Evolutionary conservation across 2,329 filamentous ascomycete genomes (phyloP).

Genomic region (Ascochyta rabiei): DNA sequence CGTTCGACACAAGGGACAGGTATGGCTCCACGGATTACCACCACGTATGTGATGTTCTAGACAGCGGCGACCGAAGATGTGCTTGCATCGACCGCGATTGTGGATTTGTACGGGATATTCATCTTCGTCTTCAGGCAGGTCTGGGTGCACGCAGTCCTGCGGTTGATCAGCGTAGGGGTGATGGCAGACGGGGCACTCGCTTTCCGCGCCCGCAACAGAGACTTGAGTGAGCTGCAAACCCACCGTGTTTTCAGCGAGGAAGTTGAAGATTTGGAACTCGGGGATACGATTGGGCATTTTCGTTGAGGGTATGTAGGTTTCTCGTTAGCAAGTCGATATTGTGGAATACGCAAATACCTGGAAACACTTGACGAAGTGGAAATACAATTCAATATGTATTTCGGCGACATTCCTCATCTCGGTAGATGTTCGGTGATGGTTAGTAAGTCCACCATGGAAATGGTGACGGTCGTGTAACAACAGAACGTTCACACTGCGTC

Average conservation of each 20-base stretch:
- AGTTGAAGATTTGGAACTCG: slow-evolving; percentile 24
- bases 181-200: slow-evolving; percentile 26
- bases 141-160: slow-evolving; percentile 25
- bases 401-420: too few species aligned
- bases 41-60: slow-evolving; percentile 26
- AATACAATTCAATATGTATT: not conserved
- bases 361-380: not conserved
- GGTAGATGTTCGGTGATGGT: too few species aligned
- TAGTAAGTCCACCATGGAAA: too few species aligned
- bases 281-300: slow-evolving; percentile 21
- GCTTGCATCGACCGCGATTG: slow-evolving; percentile 17
- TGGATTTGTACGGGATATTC: slow-evolving; percentile 28
- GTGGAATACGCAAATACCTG: not conserved
- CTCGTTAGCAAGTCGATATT: not conserved
- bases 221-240: slow-evolving; percentile 3
- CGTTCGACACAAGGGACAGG: slow-evolving; percentile 28
- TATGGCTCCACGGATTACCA: slow-evolving; percentile 29
- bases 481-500: too few species aligned
- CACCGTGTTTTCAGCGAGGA: slow-evolving; percentile 25
- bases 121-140: slow-evolving; percentile 15
- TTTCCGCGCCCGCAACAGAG: not conserved
- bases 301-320: not conserved
- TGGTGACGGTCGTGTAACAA: too few species aligned
- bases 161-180: slow-evolving; percentile 19
- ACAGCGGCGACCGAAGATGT: slow-evolving; percentile 29